A percentile compares a stretch with the other conserved stretches of the same genome.
These are phyloP conservation scores for Dichomitus squalens DNA, from an alignment of 1,284 basidiomycete genomes.

Conservation along the genomic window DNA sequence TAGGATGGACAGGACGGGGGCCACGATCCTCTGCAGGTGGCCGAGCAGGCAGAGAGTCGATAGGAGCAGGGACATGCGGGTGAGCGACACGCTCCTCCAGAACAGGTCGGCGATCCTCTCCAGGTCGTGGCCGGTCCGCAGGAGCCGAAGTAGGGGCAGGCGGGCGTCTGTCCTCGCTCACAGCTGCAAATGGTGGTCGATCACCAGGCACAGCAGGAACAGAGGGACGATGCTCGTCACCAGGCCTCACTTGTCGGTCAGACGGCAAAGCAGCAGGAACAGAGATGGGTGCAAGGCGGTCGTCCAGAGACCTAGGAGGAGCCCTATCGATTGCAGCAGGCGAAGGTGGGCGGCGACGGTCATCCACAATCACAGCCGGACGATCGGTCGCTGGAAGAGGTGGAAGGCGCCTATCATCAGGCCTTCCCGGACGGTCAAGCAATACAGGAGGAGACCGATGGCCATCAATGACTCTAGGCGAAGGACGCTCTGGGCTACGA, in stretches of 20 bases:
- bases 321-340: conserved; percentile 13
- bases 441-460: conserved; percentile 8
- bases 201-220: conserved; percentile 7
- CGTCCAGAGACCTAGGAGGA: conserved; percentile 12
- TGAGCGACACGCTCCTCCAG: conserved; percentile 25
- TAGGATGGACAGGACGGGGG: conserved; percentile 18
- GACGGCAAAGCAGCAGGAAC: conserved; percentile 1
- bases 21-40: conserved; percentile 25
- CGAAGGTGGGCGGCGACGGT: conserved; percentile 14
- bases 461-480: conserved; percentile 11
- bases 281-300: conserved; percentile 11
- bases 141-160: conserved; percentile 3
- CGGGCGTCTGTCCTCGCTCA: conserved; percentile 16
- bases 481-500: conserved; percentile 14
- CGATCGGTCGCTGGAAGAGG: neutral
- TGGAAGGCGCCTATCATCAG: conserved; percentile 17
- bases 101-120: conserved; percentile 20
- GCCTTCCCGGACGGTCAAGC: conserved; percentile 5
- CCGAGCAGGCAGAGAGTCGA: conserved; percentile 18
- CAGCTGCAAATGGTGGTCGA: neutral
- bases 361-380: conserved; percentile 4
- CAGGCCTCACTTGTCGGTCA: conserved; percentile 3
- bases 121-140: conserved; percentile 17
- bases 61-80: conserved; percentile 9
- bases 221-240: conserved; percentile 13